Base-by-base conservation (phyloP, 176 grass and related monocot species). In the Alloteropsis semialata region DNA sequence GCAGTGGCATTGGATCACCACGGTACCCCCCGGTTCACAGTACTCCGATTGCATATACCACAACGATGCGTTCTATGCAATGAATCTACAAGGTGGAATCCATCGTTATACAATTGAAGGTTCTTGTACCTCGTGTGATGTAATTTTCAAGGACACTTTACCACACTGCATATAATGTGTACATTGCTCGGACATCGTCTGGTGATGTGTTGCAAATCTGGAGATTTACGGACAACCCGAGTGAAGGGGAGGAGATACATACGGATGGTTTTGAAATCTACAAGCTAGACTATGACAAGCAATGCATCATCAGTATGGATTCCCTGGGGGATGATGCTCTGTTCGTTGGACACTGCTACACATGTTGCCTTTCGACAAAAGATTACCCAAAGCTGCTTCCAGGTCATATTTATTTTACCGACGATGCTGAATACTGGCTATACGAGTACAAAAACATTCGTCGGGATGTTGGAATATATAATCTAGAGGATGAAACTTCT, bases 391-490 rank as follows among this genome's bases (percentile, higher is more conserved):
- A 15, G 18, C 43, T 79, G 18, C 54, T 64, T 5, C 59, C 76
- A 36, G 14, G 10, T n/a, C 59, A 33, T 46, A 5, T 79, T 13
- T 78, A 79, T 45, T 79, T 79, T 8, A 63, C 58, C 16, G 59
- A 65, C 1, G 76, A 79, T 8, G 0, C 28, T n/a, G 76, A 64
- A 10, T 65, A 65, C 1, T 64, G 58, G 41, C 59, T 65, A 15
- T 0, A 46, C 11, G 14, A 21, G 3, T 0, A 15, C 1, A 65
- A 44, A 17, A 19, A 24, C 12, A 5, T 1, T 24, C 76, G 43
- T 5, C 41, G 59, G 11, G 59, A 79, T 65, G 25, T 79, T 65
- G 59, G 76, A 65, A 22, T 79, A 2, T 79, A 25, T 43, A 61
- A 30, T 78, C 45, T 62, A 1, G 41, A 64, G 41, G 29, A 79